A percentile compares a stretch with the other conserved stretches of the same genome.
These are phyloP conservation scores for Annulohypoxylon stygium DNA, from an alignment of 495 filamentous ascomycete species.

Conservation along the genomic window DNA sequence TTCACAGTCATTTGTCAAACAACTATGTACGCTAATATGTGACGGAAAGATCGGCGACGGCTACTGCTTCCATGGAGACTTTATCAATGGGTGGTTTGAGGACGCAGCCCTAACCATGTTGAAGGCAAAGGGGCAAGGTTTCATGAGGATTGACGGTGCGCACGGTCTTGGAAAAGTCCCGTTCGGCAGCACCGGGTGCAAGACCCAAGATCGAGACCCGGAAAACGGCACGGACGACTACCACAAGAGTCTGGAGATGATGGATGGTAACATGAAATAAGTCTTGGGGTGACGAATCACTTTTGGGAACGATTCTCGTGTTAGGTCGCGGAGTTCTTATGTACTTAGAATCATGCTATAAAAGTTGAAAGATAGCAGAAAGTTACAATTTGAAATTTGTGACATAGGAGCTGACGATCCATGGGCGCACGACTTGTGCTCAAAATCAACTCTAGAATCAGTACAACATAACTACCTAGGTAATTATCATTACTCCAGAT, in stretches of 20 bases:
- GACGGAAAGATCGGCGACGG: constrained; percentile 52
- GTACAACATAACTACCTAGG: too few relatives aligned
- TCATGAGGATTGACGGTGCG: constrained; percentile 54
- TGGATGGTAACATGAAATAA: constrained; percentile 34
- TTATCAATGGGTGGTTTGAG: constrained; percentile 56
- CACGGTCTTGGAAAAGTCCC: constrained; percentile 52
- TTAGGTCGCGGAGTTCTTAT: too few relatives aligned
- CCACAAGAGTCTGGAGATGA: constrained; percentile 55
- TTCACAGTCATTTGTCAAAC: not conserved
- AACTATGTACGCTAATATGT: not conserved
- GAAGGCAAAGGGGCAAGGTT: constrained; percentile 52
- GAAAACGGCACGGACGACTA: constrained; percentile 53
- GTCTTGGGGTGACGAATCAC: not conserved
- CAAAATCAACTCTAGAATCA: too few relatives aligned
- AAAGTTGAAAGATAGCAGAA: too few relatives aligned
- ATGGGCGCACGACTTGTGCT: too few relatives aligned
- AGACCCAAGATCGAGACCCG: constrained; percentile 53
- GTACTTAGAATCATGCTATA: too few relatives aligned
- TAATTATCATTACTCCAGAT: too few relatives aligned
- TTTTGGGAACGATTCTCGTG: not conserved
- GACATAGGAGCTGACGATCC: too few relatives aligned
- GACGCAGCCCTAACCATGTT: constrained; percentile 53
- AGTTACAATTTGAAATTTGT: too few relatives aligned
- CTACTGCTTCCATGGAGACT: constrained; percentile 56
- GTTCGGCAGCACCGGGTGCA: constrained; percentile 48